Base-by-base conservation (phyloP, 2,329 filamentous ascomycete genomes). In the Fusarium sp. region DNA sequence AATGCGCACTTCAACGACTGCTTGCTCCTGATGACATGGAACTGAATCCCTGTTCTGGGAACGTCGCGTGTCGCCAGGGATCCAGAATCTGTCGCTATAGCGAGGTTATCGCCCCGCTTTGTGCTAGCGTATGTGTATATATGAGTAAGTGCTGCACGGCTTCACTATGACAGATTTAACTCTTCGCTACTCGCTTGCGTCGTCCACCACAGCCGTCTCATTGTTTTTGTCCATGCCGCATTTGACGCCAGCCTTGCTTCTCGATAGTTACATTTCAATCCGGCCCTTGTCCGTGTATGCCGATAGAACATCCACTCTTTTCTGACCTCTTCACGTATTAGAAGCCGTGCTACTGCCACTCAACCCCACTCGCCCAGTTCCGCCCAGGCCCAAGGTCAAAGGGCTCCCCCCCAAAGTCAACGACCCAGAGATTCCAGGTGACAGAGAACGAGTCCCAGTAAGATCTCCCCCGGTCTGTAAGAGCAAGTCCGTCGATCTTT, bases 11-110 rank as follows among this genome's bases (percentile, higher is more conserved):
- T 27, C 32, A 57, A n/a, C 27, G 27, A 47, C 37, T 29, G 10
- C 25, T 37, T 45, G 38, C 35, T 32, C 27, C 51, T 10, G 9
- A 10, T 29, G 4, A 13, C 25, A 29, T 10, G 27, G 8, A 4
- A 29, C 9, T 10, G 27, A 10, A 29, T 29, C 27, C 27, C 11
- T 10, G 57, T 62, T 63, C 11, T 59, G 47, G 51, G 35, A 48
- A 53, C 42, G 39, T 65, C 66, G 66, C 63, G 66, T 63, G 66
- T 66, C 33, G 37, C 47, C 52, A 62, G 50, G 57, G 55, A 61
- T 61, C 36, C 23, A 19, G 19, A 32, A 43, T 31, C 43, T 50
- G 38, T 36, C 19, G 32, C 17, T 47, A 41, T 61, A 61, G 47
- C 23, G 51, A 52, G 61, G 50, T 37, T 25, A 14, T 23, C 8